These are phyloP conservation scores for Metschnikowia picachoensis DNA, from an alignment of 805 yeast genomes.

Conservation along the genomic window DNA sequence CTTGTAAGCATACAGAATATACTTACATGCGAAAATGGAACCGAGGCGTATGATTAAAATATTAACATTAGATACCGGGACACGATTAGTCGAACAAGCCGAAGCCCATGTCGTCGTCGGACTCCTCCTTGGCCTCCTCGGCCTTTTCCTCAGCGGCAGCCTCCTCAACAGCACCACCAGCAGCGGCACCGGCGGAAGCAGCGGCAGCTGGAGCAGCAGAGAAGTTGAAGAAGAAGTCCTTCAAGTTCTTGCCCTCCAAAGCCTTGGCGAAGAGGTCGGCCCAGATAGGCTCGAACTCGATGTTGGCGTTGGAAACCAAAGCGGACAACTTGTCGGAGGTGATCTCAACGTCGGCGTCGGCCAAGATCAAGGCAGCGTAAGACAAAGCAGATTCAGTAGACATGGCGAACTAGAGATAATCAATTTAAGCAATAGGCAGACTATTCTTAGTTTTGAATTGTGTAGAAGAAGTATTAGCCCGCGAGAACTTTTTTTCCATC, in stretches of 20 bases:
- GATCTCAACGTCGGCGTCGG: slow-evolving; percentile 46
- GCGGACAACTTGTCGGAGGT: slow-evolving; percentile 41
- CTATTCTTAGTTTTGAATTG: slow-evolving; percentile 41
- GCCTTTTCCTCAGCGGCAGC: slow-evolving; percentile 71
- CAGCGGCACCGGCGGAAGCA: slow-evolving; percentile 65
- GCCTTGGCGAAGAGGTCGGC: slow-evolving; percentile 47
- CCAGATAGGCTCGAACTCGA: slow-evolving; percentile 46
- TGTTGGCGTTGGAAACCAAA: slow-evolving; percentile 40
- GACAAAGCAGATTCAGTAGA: slow-evolving; percentile 47
- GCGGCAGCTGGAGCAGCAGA: slow-evolving; percentile 68
- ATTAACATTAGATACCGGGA: slow-evolving; percentile 21
- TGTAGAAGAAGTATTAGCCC: slow-evolving; percentile 5
- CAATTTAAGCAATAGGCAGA: slow-evolving; percentile 48
- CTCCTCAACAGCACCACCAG: slow-evolving; percentile 69
- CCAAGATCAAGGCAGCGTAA: slow-evolving; percentile 49
- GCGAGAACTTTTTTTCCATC: slow-evolving; percentile 10
- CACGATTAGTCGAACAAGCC: slow-evolving; percentile 92
- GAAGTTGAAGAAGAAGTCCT: slow-evolving; percentile 48
- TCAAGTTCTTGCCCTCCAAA: slow-evolving; percentile 44
- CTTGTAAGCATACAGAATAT: too few relatives aligned
- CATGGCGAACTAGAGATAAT: slow-evolving; percentile 48
- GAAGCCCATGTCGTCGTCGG: slow-evolving; percentile 79
- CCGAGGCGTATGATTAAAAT: slow-evolving; percentile 6
- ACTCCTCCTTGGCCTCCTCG: slow-evolving; percentile 60
- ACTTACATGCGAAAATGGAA: too few relatives aligned